phyloP scores from a whole-genome alignment of 768 basidiomycete species.

The Pluteus cervinus region DNA sequence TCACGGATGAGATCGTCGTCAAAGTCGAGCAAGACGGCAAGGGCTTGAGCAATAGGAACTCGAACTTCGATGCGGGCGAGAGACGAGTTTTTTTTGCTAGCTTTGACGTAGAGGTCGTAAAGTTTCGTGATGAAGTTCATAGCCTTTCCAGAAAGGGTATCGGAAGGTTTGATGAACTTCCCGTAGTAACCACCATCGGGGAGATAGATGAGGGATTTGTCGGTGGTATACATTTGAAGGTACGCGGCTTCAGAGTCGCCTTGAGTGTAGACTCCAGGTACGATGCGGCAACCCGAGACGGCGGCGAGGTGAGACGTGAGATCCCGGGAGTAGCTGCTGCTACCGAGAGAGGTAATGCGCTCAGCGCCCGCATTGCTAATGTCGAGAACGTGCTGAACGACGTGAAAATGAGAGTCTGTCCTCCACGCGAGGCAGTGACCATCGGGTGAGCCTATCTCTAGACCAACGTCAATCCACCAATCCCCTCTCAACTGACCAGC shows the following conservation, averaged over 20 bases:
- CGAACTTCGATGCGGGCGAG: slow-evolving; percentile 23
- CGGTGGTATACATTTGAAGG: slow-evolving; percentile 26
- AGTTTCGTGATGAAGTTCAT: slow-evolving; percentile 10
- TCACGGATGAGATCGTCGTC: background rate
- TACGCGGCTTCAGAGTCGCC: slow-evolving; percentile 15
- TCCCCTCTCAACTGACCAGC: background rate
- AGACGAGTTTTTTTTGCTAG: slow-evolving; percentile 9
- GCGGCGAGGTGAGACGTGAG: slow-evolving; percentile 20
- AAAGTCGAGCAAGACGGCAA: slow-evolving; percentile 5
- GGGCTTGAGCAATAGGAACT: slow-evolving; percentile 12
- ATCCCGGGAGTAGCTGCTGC: slow-evolving; percentile 18
- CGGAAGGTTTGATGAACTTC: slow-evolving; percentile 13
- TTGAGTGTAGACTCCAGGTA: slow-evolving; percentile 11
- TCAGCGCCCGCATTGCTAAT: slow-evolving; percentile 11
- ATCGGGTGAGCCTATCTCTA: slow-evolving; percentile 14
- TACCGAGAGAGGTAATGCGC: slow-evolving; percentile 15
- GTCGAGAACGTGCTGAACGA: slow-evolving; percentile 11
- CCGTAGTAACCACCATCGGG: slow-evolving; percentile 12
- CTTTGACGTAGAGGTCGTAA: slow-evolving; percentile 14
- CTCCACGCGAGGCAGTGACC: slow-evolving; percentile 23
- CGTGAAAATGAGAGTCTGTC: slow-evolving; percentile 18
- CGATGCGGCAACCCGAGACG: slow-evolving; percentile 24
- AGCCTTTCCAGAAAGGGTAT: slow-evolving; percentile 11
- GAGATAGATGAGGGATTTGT: slow-evolving; percentile 23
- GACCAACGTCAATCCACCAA: slow-evolving; percentile 26